Percentiles rank a stretch among this genome's conserved stretches.
These are phyloP conservation scores for Uronychia binucleata DNA, from an alignment of 73 alveolate species.

Conservation along the genomic window DNA sequence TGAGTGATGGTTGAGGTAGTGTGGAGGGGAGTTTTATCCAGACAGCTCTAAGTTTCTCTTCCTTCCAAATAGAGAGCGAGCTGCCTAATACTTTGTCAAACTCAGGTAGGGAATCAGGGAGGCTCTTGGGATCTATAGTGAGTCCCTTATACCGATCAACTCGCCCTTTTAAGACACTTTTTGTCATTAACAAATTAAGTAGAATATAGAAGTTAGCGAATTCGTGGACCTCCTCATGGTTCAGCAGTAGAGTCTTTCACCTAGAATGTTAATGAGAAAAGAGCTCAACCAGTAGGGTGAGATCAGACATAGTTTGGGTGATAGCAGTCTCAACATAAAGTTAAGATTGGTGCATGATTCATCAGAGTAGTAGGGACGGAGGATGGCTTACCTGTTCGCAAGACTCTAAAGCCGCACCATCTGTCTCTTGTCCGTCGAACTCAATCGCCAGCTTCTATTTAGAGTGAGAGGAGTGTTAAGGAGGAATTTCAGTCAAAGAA, in stretches of 20 bases:
- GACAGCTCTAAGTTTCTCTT: conserved; percentile 29
- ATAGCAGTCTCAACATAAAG: not conserved
- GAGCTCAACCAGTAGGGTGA: not conserved
- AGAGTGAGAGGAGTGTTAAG: not conserved
- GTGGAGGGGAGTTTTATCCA: conserved; percentile 35
- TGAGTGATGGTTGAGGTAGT: too few species aligned
- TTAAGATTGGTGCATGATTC: not conserved
- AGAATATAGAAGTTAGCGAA: not conserved
- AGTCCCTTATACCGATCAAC: conserved; percentile 31
- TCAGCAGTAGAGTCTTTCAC: not conserved
- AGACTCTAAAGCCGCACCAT: not conserved
- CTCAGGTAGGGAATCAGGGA: conserved; percentile 3
- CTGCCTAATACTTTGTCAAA: not conserved
- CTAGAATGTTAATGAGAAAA: too few species aligned
- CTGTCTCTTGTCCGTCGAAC: not conserved
- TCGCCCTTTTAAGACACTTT: conserved; percentile 11
- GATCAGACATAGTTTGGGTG: not conserved
- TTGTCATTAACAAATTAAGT: too few species aligned
- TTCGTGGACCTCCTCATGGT: not conserved
- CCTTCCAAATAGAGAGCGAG: conserved; percentile 2
- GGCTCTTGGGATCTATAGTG: conserved; percentile 8
- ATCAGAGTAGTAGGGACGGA: not conserved
- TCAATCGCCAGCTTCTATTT: too few species aligned
- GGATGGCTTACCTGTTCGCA: not conserved
- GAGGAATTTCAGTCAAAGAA: not conserved